These are phyloP conservation scores for Candida oleophila DNA, from an alignment of 805 yeast species.

Conservation along the genomic window DNA sequence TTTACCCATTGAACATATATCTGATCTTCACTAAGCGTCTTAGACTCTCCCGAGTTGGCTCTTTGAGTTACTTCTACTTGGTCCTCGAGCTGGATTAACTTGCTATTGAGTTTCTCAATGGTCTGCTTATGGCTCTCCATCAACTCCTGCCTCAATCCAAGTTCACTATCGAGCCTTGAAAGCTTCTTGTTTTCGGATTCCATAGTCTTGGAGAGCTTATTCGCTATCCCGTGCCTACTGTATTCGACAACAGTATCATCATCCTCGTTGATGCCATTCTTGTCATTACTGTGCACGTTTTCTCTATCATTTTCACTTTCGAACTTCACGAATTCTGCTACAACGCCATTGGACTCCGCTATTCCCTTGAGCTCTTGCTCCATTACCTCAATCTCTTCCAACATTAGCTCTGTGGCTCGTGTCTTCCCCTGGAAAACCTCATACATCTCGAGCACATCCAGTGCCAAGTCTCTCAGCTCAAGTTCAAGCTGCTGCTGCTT, in stretches of 20 bases:
- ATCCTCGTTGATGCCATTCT: not conserved
- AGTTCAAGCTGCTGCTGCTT: slow-evolving; percentile 15
- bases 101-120: slow-evolving; percentile 7
- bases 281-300: not conserved
- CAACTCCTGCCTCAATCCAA: slow-evolving; percentile 13
- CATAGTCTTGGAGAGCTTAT: not conserved
- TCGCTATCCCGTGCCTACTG: not conserved
- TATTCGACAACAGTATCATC: not conserved
- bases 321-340: not conserved
- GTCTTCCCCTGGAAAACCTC: slow-evolving; percentile 5
- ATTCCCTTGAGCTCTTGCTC: slow-evolving; percentile 19
- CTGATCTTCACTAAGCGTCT: slow-evolving; percentile 10
- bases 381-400: slow-evolving; percentile 19
- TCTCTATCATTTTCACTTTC: not conserved
- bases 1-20: slow-evolving; percentile 22
- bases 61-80: slow-evolving; percentile 11
- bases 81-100: slow-evolving; percentile 15
- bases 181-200: slow-evolving; percentile 1
- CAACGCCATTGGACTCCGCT: not conserved
- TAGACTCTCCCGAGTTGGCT: not conserved
- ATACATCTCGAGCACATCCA: slow-evolving; percentile 3
- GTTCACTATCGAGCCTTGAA: slow-evolving; percentile 8
- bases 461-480: slow-evolving; percentile 9
- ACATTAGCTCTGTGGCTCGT: not conserved
- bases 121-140: slow-evolving; percentile 13